phyloP scores from a whole-genome alignment of 176 grass and related monocot genomes.

The Phoenix dactylifera region DNA sequence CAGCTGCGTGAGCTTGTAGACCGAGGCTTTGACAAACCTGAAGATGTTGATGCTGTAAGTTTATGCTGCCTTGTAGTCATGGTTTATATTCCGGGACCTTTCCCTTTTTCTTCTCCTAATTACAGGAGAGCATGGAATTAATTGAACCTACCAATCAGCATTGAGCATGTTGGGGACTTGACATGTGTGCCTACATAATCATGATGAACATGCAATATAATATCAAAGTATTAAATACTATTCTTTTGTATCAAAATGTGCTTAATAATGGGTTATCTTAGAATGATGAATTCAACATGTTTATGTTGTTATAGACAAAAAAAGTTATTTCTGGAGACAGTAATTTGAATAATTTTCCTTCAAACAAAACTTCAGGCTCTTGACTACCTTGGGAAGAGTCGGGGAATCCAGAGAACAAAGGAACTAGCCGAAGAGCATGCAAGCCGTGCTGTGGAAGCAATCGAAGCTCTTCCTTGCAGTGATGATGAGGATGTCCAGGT shows the following conservation, averaged over 20 bases:
- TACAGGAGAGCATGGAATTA: too few relatives aligned
- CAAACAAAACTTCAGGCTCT: constrained; percentile 40
- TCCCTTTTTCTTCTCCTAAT: background rate
- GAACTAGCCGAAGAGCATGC: constrained; percentile 56
- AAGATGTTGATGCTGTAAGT: constrained; percentile 74
- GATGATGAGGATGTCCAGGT: constrained; percentile 69
- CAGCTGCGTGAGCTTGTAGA: constrained; percentile 65
- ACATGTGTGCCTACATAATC: too few relatives aligned
- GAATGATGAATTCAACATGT: too few relatives aligned
- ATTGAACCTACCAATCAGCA: too few relatives aligned
- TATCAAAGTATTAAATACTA: too few relatives aligned
- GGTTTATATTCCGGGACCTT: background rate
- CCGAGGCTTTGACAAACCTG: constrained; percentile 64
- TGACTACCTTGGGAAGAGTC: constrained; percentile 59
- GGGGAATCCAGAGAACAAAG: constrained; percentile 61
- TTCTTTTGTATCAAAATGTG: too few relatives aligned
- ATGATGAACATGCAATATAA: too few relatives aligned
- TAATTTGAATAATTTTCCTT: constrained; percentile 7
- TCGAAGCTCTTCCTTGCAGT: constrained; percentile 64
- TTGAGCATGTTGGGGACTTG: too few relatives aligned
- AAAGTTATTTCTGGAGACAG: background rate
- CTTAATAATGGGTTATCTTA: too few relatives aligned
- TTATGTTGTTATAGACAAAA: too few relatives aligned
- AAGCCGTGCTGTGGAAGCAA: constrained; percentile 52
- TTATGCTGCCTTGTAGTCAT: background rate